Conservation (phyloP, 2,329 filamentous ascomycete genomes). For the Alternaria consortialis region DNA sequence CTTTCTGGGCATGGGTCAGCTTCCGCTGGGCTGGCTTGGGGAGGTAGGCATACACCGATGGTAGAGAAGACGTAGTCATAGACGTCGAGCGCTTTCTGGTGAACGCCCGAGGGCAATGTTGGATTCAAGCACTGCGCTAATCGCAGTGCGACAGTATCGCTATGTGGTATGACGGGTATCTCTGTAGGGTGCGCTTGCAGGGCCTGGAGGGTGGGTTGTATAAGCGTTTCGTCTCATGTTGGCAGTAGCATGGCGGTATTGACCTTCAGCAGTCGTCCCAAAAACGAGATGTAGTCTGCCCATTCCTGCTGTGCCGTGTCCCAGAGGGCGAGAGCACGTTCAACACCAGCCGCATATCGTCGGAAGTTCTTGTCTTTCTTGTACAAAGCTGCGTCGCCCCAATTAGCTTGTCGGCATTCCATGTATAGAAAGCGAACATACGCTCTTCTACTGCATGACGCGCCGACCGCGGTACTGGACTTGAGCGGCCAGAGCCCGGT, state of each 20-base stretch:
- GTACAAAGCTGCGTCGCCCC: conserved; percentile 60
- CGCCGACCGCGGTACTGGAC: conserved; percentile 78
- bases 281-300: conserved; percentile 98
- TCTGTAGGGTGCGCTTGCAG: conserved; percentile 84
- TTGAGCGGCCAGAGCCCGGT: conserved; percentile 82
- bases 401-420: conserved; percentile 14
- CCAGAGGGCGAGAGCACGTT: conserved; percentile 87
- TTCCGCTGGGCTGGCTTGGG: conserved; percentile 14
- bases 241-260: conserved; percentile 28
- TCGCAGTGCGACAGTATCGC: conserved; percentile 83
- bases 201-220: conserved; percentile 63
- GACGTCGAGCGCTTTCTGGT: conserved; percentile 95
- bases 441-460: conserved; percentile 80
- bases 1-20: conserved; percentile 58
- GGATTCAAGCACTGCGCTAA: conserved; percentile 96
- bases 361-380: conserved; percentile 76
- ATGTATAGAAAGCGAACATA: conserved; percentile 56
- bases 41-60: conserved; percentile 68
- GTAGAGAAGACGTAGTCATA: conserved; percentile 89
- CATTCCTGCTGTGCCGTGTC: conserved; percentile 96
- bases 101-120: conserved; percentile 90
- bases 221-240: conserved; percentile 34
- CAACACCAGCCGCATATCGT: conserved; percentile 87
- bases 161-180: conserved; percentile 79
- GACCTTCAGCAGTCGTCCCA: conserved; percentile 90